Conservation (phyloP, 2,329 filamentous ascomycete genomes). For the Myriosclerotinia duriaeana region DNA sequence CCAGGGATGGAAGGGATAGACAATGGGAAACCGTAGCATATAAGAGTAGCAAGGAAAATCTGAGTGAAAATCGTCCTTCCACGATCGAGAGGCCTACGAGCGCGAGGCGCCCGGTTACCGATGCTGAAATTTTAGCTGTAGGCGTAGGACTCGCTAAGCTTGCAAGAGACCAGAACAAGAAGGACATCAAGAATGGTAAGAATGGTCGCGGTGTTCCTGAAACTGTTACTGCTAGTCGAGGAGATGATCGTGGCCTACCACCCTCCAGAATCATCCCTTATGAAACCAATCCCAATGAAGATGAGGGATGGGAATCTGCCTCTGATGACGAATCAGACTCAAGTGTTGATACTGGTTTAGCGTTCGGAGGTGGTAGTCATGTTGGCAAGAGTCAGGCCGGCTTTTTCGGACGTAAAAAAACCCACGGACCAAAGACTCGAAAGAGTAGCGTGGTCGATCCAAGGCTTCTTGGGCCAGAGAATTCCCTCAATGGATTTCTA, state of each 20-base stretch:
- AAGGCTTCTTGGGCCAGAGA: slow-evolving; percentile 57
- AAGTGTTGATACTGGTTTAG: slow-evolving; percentile 57
- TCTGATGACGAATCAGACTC: slow-evolving; percentile 52
- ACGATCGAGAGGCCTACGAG: slow-evolving; percentile 33
- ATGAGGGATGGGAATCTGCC: slow-evolving; percentile 60
- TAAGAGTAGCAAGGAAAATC: slow-evolving; percentile 24
- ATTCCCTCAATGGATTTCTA: slow-evolving; percentile 58
- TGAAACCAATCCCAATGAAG: slow-evolving; percentile 42
- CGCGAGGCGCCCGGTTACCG: slow-evolving; percentile 39
- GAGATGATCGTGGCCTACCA: slow-evolving; percentile 33
- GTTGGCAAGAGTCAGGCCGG: slow-evolving; percentile 35
- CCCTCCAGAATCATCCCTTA: slow-evolving; percentile 38
- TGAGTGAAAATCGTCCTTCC: slow-evolving; percentile 31
- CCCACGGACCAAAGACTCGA: slow-evolving; percentile 38
- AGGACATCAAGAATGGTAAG: slow-evolving; percentile 41
- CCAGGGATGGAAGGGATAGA: slow-evolving; percentile 36
- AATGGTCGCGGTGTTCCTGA: slow-evolving; percentile 25
- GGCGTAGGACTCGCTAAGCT: slow-evolving; percentile 49
- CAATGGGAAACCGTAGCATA: slow-evolving; percentile 35
- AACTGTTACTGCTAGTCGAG: slow-evolving; percentile 25
- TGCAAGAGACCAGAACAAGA: slow-evolving; percentile 44
- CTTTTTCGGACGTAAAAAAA: slow-evolving; percentile 38
- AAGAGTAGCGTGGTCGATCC: slow-evolving; percentile 58
- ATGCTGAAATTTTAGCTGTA: slow-evolving; percentile 49
- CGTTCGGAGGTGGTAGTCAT: slow-evolving; percentile 52